Base-by-base conservation (phyloP, 192 early-diverging fungal species). In the Rhizoclosmatium sp. region DNA sequence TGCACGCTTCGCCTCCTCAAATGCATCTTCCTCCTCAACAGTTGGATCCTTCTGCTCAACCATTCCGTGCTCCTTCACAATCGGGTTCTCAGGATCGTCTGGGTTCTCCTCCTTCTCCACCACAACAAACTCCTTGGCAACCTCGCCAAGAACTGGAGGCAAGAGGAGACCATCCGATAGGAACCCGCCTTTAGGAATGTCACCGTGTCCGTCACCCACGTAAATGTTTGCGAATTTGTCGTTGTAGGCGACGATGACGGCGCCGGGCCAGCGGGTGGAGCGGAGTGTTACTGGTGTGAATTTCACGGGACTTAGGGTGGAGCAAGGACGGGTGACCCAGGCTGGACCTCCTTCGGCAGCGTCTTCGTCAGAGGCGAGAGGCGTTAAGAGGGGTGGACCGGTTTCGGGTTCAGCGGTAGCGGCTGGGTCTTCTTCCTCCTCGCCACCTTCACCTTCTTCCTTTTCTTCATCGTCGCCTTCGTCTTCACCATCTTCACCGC, bases 211-310 rank as follows among this genome's bases (percentile, higher is more conserved):
- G 67, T 91, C 89, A 9, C 90, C 90, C n/a, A 91, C 80, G 73
- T 91, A 91, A 56, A 91, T 72, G 73, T 87, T 89, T 7, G 89
- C 83, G 78, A 91, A 91, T 69, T 90, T 90, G 76, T 91, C 90
- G 68, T 87, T 84, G 82, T 89, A 91, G n/a, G 87, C 83, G 10
- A 91, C 78, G 31, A 82, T 76, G 21, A 69, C 75, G 1, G 90
- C 88, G 2, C 90, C 90, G 41, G 89, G 90, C 90, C 90, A 91
- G n/a, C 86, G 79, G 19, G 87, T 89, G 21, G 79, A 85, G 47
- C 84, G 74, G 47, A 91, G 65, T 10, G 75, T n/a, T 44, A 91
- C 78, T 9, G 89, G 89, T 56, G 87, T 85, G 82, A 89, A 91
- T 64, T 89, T 90, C 12, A 77, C 5, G 3, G 88, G 84, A 16